Percentiles rank a stretch among this genome's conserved stretches.
Conservation (phyloP, 441 rosid species). For the Gossypium davidsonii region DNA sequence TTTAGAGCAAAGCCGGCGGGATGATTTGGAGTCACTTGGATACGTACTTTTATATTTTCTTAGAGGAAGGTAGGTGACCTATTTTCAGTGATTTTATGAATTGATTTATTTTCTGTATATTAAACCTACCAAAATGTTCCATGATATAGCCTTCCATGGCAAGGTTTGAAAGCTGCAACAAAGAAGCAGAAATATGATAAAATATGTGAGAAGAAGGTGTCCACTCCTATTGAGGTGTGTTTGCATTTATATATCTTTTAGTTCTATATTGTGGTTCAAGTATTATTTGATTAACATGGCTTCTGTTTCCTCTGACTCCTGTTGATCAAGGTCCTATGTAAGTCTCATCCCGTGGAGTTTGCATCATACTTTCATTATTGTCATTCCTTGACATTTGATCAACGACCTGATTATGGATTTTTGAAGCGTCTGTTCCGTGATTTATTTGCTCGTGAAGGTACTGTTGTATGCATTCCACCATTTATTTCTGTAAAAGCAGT, state of each 20-base stretch:
- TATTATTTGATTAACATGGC: neutral
- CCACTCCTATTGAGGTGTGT: constrained; percentile 88
- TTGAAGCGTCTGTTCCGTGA: constrained; percentile 84
- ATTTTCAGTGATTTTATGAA: neutral
- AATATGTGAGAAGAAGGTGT: constrained; percentile 87
- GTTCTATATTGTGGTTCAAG: neutral
- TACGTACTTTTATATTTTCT: constrained; percentile 60
- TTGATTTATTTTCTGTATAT: neutral
- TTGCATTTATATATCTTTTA: constrained; percentile 2
- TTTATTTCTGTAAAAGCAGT: neutral
- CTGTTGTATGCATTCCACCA: neutral
- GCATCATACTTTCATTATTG: constrained; percentile 91
- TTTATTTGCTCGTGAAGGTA: constrained; percentile 78
- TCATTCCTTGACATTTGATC: constrained; percentile 80
- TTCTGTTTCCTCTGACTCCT: constrained; percentile 2
- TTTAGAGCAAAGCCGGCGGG: constrained; percentile 68
- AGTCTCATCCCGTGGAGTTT: constrained; percentile 88
- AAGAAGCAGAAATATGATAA: constrained; percentile 93
- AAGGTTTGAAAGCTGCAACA: constrained; percentile 87
- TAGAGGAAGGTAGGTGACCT: constrained; percentile 48
- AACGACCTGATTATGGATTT: constrained; percentile 88
- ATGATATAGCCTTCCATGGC: constrained; percentile 87
- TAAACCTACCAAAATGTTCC: constrained; percentile 16
- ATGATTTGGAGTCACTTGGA: constrained; percentile 67
- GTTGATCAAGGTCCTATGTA: constrained; percentile 68